Evolutionary conservation across 1,139 yeast genomes (phyloP), one percentile per base, ranked within the genome.

Genomic region (Geotrichum reessii): DNA sequence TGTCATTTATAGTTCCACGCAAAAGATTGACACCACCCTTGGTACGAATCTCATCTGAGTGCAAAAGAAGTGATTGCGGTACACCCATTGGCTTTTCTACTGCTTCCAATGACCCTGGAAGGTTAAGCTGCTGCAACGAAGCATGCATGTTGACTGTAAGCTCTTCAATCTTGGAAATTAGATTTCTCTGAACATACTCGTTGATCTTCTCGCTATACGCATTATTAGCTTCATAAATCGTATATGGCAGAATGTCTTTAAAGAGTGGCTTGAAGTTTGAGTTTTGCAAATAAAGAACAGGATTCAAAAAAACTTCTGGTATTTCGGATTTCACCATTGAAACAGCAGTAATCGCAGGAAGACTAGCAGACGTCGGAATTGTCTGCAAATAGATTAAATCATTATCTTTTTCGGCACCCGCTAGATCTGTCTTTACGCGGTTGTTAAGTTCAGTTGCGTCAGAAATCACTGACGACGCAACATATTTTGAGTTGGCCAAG

Each of bases 391-490:
- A 89, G 4, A 91, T 84, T 66, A 90, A 76, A 67, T 89, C 93
- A 68, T 91, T 91, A 64, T 91, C 97, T 65, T 84, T 80, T 64
- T 87, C 91, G 0, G 92, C 83, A 0, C 80, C 74, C 17, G 75
- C 72, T n/a, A 85, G 69, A 1, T 79, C 75, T 0, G 76, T 76
- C 4, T 72, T 68, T 0, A 87, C 76, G 5, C 78, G 77, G 1
- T 70, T 71, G 1, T 71, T 64, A 22, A 86, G 77, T 0, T 84
- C 83, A 25, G 71, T 69, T 7, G 81, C 69, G 63, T 83, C 87
- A 3, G 68, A 70, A 2, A 82, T 69, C 1, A 80, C 81, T 14
- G 71, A 64, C 5, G 70, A 62, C 19, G 71, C 69, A 1, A 83
- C 84, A 62, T 80, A 80, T 58, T 76, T 76, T 52, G 77, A 58